Conservation (phyloP, 164 flowering plant species). For the Cinnamomum micranthum region DNA sequence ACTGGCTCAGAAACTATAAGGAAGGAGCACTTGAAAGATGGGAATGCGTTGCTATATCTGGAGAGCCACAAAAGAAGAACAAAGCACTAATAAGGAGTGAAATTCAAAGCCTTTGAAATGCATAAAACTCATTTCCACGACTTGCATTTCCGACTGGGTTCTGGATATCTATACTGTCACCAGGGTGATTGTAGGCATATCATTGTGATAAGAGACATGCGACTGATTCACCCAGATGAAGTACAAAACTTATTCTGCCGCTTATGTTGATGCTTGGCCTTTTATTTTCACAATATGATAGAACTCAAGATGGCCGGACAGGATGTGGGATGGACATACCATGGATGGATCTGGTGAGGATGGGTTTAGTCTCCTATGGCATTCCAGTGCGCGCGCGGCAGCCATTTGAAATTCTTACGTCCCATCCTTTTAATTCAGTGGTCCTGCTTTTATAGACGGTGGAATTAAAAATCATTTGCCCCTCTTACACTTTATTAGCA, state of each 20-base stretch:
- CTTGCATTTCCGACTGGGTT: constrained; percentile 74
- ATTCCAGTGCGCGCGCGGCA: too few relatives aligned
- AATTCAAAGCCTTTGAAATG: constrained; percentile 55
- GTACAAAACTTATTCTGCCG: constrained; percentile 14
- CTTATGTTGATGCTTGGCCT: too few relatives aligned
- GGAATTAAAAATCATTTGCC: too few relatives aligned
- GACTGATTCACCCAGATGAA: constrained; percentile 80
- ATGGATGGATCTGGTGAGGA: too few relatives aligned
- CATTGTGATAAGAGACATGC: constrained; percentile 81
- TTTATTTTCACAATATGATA: too few relatives aligned
- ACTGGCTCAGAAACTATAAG: constrained; percentile 70
- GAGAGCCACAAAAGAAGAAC: constrained; percentile 47
- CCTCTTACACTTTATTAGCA: too few relatives aligned
- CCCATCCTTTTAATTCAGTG: too few relatives aligned
- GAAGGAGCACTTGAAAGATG: constrained; percentile 73
- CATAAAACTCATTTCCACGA: constrained; percentile 65
- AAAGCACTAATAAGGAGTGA: constrained; percentile 39
- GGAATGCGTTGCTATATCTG: constrained; percentile 50
- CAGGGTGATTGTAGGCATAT: constrained; percentile 85
- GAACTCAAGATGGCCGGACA: too few relatives aligned
- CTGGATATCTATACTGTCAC: constrained; percentile 85
- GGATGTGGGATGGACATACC: too few relatives aligned
- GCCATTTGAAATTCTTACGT: too few relatives aligned
- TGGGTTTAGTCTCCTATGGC: too few relatives aligned
- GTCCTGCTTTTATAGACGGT: too few relatives aligned